Evolutionary conservation across 2,329 filamentous ascomycete genomes (phyloP).

Genomic region (Byssoonygena ceratinophila): DNA sequence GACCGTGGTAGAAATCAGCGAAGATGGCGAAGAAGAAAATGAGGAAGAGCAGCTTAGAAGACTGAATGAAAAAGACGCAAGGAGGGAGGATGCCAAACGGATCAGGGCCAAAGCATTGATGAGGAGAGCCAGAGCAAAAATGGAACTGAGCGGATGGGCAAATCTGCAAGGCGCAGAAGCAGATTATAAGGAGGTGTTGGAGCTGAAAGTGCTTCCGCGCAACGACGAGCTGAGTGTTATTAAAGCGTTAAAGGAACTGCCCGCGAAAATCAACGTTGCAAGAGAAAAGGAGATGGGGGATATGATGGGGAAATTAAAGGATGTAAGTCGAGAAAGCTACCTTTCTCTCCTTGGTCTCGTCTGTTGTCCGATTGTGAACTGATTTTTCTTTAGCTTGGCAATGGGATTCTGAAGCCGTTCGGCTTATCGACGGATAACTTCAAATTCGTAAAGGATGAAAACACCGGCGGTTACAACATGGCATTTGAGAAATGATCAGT

Average conservation of each 20-base stretch:
- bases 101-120: slow-evolving; percentile 76
- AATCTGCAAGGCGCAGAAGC: slow-evolving; percentile 65
- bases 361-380: not conserved
- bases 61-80: slow-evolving; percentile 37
- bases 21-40: slow-evolving; percentile 27
- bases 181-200: slow-evolving; percentile 65
- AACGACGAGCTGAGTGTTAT: slow-evolving; percentile 60
- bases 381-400: slow-evolving; percentile 52
- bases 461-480: slow-evolving; percentile 86
- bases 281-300: slow-evolving; percentile 83
- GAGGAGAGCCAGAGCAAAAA: slow-evolving; percentile 62
- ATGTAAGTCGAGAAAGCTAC: slow-evolving; percentile 40
- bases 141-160: slow-evolving; percentile 65
- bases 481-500: slow-evolving; percentile 49
- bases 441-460: slow-evolving; percentile 82
- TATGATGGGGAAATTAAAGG: slow-evolving; percentile 96
- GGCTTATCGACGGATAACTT: slow-evolving; percentile 91
- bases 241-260: slow-evolving; percentile 54
- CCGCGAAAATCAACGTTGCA: slow-evolving; percentile 59
- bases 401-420: slow-evolving; percentile 85
- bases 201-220: slow-evolving; percentile 47
- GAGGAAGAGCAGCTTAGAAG: slow-evolving; percentile 36
- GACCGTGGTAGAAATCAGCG: slow-evolving; percentile 15
- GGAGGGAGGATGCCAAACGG: slow-evolving; percentile 55
- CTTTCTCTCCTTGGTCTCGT: not conserved